Evolutionary conservation across 1,284 basidiomycete genomes (phyloP).

Genomic region (Cryptococcus jaspeensis): DNA sequence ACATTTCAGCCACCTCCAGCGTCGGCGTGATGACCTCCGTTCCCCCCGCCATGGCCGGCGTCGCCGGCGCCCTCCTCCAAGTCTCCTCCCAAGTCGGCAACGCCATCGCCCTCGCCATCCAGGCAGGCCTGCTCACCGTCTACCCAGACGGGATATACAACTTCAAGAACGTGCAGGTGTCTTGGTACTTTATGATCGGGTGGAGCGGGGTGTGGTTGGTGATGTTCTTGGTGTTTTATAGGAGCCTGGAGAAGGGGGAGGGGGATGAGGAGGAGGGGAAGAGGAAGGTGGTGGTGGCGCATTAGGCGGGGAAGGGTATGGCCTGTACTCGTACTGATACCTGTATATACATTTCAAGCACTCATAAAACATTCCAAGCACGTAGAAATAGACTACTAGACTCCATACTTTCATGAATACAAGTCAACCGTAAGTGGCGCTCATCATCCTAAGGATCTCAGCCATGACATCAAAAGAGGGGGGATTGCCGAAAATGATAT

Average conservation of each 20-base stretch:
- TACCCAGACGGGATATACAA: constrained; percentile 34
- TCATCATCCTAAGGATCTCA: too few relatives aligned
- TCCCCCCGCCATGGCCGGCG: constrained; percentile 35
- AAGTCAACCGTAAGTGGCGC: too few relatives aligned
- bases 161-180: constrained; percentile 33
- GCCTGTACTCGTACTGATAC: too few relatives aligned
- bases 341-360: too few relatives aligned
- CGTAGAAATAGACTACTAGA: too few relatives aligned
- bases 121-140: constrained; percentile 44
- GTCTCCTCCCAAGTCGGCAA: constrained; percentile 39
- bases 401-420: too few relatives aligned
- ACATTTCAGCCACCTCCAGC: constrained; percentile 14
- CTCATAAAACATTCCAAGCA: too few relatives aligned
- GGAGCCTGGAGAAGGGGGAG: background rate
- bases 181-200: constrained; percentile 42
- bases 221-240: constrained; percentile 35
- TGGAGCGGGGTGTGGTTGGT: constrained; percentile 40
- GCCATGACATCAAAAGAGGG: too few relatives aligned
- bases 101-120: constrained; percentile 39
- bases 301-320: background rate
- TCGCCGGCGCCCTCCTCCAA: constrained; percentile 45
- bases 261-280: background rate
- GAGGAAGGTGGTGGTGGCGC: background rate
- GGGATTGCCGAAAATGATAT: too few relatives aligned
- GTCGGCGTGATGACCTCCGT: constrained; percentile 41